These are phyloP conservation scores for Phialemoniopsis sp. DNA, from an alignment of 2,329 filamentous ascomycete genomes.

Conservation along the genomic window DNA sequence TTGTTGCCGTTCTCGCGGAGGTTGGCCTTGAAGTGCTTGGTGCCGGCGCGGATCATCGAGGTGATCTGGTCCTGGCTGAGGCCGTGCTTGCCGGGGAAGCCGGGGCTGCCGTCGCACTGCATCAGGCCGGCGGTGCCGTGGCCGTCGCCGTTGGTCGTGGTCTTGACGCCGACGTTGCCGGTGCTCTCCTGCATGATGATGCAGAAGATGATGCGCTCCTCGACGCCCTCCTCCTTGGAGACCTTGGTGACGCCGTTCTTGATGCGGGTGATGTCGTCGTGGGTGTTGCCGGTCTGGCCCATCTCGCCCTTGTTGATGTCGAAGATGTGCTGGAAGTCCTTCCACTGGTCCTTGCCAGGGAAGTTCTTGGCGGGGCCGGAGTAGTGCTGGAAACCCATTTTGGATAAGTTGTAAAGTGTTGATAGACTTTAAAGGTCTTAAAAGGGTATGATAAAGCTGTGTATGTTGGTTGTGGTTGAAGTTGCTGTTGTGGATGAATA, in stretches of 20 bases:
- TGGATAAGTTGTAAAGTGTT: not conserved
- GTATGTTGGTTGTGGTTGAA: no score
- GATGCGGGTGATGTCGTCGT: slow-evolving; percentile 25
- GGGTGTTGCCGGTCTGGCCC: slow-evolving; percentile 21
- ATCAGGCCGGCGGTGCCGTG: slow-evolving; percentile 30
- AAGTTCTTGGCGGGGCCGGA: slow-evolving; percentile 18
- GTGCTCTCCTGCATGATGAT: slow-evolving; percentile 37
- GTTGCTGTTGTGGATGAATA: no score
- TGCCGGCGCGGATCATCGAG: slow-evolving; percentile 22
- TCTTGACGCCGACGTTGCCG: slow-evolving; percentile 29
- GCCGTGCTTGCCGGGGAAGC: slow-evolving; percentile 23
- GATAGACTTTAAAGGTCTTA: no score
- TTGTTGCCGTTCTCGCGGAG: slow-evolving; percentile 18
- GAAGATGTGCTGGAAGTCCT: slow-evolving; percentile 26
- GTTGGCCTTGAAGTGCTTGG: slow-evolving; percentile 19
- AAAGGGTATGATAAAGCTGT: no score
- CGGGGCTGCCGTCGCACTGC: slow-evolving; percentile 28
- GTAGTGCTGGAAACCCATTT: slow-evolving; percentile 7
- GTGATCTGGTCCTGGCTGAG: slow-evolving; percentile 25
- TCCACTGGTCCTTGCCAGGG: slow-evolving; percentile 24
- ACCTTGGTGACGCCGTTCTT: slow-evolving; percentile 21
- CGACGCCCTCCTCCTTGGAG: slow-evolving; percentile 23
- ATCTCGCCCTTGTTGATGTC: slow-evolving; percentile 25
- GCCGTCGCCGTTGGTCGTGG: slow-evolving; percentile 25
- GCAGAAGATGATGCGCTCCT: slow-evolving; percentile 28